Evolutionary conservation across 345 rosid species (phyloP).

Genomic region (Populus euphratica): DNA sequence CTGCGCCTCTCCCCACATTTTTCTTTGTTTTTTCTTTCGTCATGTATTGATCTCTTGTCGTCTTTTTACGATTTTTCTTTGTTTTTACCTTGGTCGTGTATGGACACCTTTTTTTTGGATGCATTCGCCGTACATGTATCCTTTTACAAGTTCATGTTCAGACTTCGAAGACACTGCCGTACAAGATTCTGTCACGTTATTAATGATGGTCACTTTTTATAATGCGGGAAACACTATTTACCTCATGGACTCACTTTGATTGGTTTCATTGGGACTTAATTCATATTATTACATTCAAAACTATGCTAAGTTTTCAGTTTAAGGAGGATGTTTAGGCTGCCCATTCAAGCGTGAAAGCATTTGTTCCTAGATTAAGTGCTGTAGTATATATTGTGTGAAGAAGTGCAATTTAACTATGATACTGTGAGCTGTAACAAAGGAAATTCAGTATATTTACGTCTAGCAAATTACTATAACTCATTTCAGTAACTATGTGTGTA

Average conservation of each 20-base stretch:
- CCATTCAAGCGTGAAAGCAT: not conserved
- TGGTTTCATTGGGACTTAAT: not conserved
- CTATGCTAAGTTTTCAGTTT: not conserved
- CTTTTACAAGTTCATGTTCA: not conserved
- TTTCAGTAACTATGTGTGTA: too few relatives aligned
- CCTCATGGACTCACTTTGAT: not conserved
- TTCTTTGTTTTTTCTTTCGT: not conserved
- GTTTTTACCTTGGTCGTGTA: not conserved
- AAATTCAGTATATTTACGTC: not conserved
- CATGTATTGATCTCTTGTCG: not conserved
- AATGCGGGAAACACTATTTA: not conserved
- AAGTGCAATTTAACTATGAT: not conserved
- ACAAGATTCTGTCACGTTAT: not conserved
- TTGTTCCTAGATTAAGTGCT: not conserved
- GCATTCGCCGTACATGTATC: not conserved
- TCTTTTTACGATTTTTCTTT: not conserved
- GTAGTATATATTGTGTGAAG: too few relatives aligned
- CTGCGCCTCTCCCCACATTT: not conserved
- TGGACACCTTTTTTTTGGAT: too few relatives aligned
- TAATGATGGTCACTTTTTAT: not conserved
- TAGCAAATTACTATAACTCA: not conserved
- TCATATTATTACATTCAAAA: not conserved
- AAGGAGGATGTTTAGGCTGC: not conserved
- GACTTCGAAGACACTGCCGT: not conserved
- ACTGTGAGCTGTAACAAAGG: not conserved